Conservation (phyloP, 495 filamentous ascomycete species). For the Tricharina praecox region DNA sequence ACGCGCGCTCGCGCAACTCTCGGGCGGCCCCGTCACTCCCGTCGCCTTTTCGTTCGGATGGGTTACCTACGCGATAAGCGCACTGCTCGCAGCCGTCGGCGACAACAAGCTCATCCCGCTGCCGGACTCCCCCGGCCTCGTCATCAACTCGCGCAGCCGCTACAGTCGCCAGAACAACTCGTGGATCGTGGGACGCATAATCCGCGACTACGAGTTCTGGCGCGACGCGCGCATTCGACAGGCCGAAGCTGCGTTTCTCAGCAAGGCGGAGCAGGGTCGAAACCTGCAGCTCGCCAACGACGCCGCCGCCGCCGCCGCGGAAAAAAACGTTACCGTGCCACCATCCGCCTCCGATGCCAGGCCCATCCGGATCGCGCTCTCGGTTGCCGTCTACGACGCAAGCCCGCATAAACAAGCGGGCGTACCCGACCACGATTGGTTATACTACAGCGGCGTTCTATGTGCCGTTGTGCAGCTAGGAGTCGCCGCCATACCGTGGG, state of each 20-base stretch:
- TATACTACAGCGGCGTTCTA: conserved; percentile 29
- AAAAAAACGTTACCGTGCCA: no score
- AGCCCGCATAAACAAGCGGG: conserved; percentile 1
- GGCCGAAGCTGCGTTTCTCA: background rate
- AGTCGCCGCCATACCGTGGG: conserved; percentile 33
- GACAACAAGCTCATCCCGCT: conserved; percentile 32
- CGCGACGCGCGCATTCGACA: background rate
- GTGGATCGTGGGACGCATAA: conserved; percentile 36
- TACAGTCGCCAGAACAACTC: conserved; percentile 31
- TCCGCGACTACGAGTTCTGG: conserved; percentile 33
- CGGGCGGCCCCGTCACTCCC: conserved; percentile 30
- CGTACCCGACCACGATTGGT: conserved; percentile 14
- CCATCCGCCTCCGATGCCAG: no score
- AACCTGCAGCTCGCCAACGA: no score
- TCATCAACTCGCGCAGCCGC: conserved; percentile 33
- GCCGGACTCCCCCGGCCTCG: conserved; percentile 25
- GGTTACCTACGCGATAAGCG: conserved; percentile 6
- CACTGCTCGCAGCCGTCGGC: conserved; percentile 29
- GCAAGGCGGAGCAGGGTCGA: no score
- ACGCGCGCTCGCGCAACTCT: conserved; percentile 33
- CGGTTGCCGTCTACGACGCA: conserved; percentile 17
- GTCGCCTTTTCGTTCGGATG: conserved; percentile 39
- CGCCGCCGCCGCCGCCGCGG: background rate
- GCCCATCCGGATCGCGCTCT: conserved; percentile 11
- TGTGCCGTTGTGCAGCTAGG: conserved; percentile 31